Conservation (phyloP, 805 yeast species). For the Yamadazyma sp. region DNA sequence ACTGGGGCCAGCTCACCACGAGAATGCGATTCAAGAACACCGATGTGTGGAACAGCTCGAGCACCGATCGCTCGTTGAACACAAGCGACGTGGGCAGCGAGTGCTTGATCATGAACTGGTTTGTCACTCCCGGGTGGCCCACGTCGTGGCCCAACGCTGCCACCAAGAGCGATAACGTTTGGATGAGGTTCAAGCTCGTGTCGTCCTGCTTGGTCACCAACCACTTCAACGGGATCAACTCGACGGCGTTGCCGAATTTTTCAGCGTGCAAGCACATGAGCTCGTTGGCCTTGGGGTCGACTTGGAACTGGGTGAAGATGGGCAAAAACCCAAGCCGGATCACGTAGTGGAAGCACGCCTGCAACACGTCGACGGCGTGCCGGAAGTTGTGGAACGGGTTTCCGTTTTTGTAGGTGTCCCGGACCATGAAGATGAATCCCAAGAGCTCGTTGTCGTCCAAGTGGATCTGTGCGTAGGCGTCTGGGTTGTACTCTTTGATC, state of each 20-base stretch:
- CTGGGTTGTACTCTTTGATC: constrained; percentile 13
- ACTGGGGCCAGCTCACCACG: constrained; percentile 36
- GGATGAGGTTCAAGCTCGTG: constrained; percentile 37
- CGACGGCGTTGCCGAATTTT: constrained; percentile 18
- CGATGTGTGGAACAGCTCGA: constrained; percentile 80
- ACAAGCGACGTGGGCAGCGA: constrained; percentile 62
- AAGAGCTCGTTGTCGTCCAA: constrained; percentile 45
- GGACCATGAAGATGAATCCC: constrained; percentile 60
- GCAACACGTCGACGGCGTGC: constrained; percentile 94
- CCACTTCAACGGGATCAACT: constrained; percentile 15
- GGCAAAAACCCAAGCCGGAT: constrained; percentile 43
- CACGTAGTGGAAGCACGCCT: constrained; percentile 75
- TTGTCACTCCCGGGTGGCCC: constrained; percentile 96
- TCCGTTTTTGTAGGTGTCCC: constrained; percentile 78
- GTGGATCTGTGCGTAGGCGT: constrained; percentile 13
- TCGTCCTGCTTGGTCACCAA: constrained; percentile 6
- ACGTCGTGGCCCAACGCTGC: constrained; percentile 94
- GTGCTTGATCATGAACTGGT: constrained; percentile 60
- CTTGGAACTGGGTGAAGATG: constrained; percentile 33
- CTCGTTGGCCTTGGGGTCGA: constrained; percentile 32
- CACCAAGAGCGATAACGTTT: constrained; percentile 61
- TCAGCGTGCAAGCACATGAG: constrained; percentile 14
- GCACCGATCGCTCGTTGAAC: constrained; percentile 65
- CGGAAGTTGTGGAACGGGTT: constrained; percentile 94
- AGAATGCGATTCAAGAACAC: constrained; percentile 50